phyloP scores from a whole-genome alignment of 2,329 filamentous ascomycete genomes.

The Plectosphaerella sp. region DNA sequence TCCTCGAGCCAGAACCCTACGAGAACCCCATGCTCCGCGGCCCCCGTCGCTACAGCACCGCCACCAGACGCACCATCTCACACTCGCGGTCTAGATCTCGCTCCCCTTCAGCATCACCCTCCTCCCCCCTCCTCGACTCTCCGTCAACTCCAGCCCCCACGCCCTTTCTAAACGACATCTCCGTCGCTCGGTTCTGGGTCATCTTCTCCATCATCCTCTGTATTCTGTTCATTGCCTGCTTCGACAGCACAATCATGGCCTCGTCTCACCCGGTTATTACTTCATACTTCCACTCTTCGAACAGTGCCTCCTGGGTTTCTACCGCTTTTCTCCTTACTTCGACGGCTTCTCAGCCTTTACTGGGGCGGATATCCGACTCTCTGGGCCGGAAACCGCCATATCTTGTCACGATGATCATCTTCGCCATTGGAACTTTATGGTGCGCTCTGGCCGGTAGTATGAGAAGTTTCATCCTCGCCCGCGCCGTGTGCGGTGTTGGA shows the following conservation, averaged over 20 bases:
- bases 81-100: background rate
- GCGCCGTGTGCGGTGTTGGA: slow-evolving; percentile 68
- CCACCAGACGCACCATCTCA: background rate
- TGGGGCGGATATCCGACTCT: slow-evolving; percentile 70
- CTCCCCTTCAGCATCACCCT: background rate
- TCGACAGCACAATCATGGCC: slow-evolving; percentile 78
- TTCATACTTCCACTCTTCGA: slow-evolving; percentile 72
- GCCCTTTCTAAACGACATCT: slow-evolving; percentile 40
- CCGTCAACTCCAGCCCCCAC: slow-evolving; percentile 8
- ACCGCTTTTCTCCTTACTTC: slow-evolving; percentile 75
- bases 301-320: slow-evolving; percentile 78
- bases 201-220: slow-evolving; percentile 56
- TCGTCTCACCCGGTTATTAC: slow-evolving; percentile 78
- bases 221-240: slow-evolving; percentile 57
- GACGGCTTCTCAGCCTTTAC: slow-evolving; percentile 70
- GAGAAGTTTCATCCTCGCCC: slow-evolving; percentile 63
- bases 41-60: slow-evolving; percentile 21
- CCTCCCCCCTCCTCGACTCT: slow-evolving; percentile 2
- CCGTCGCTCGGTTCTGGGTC: slow-evolving; percentile 52
- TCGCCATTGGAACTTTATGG: slow-evolving; percentile 61
- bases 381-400: slow-evolving; percentile 66
- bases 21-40: slow-evolving; percentile 34
- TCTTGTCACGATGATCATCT: slow-evolving; percentile 57
- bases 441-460: slow-evolving; percentile 66
- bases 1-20: slow-evolving; percentile 36